These are phyloP conservation scores for Cichorium intybus DNA, from an alignment of 140 eudicot species.

Conservation along the genomic window DNA sequence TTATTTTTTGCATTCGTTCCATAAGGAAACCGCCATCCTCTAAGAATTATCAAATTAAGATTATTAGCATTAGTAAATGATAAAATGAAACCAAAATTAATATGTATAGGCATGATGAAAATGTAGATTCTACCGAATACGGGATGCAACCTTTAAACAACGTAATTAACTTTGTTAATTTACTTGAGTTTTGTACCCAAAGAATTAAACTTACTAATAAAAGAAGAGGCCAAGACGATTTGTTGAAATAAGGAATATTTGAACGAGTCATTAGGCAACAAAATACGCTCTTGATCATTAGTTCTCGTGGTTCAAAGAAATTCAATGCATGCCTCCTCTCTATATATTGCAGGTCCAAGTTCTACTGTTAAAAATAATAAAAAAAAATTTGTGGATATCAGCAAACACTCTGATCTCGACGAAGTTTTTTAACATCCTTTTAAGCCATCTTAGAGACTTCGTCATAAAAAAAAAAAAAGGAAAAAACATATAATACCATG, in stretches of 20 bases:
- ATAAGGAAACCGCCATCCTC: too few species aligned
- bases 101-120: too few species aligned
- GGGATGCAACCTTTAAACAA: too few species aligned
- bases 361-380: not conserved
- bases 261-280: conserved; percentile 20
- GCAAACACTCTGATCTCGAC: not conserved
- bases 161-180: too few species aligned
- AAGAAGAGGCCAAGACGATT: not conserved
- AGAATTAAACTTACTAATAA: not conserved
- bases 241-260: not conserved
- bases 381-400: not conserved
- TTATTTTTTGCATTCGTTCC: too few species aligned
- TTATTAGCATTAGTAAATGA: too few species aligned
- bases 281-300: not conserved
- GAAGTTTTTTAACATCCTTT: not conserved
- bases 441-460: not conserved
- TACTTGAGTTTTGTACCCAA: not conserved
- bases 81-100: too few species aligned
- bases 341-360: conserved; percentile 4
- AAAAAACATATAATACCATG: not conserved
- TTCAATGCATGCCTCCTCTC: not conserved
- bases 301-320: conserved; percentile 5
- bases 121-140: too few species aligned
- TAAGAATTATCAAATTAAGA: too few species aligned
- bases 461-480: too few species aligned